Evolutionary conservation across 2,329 filamentous ascomycete species (phyloP).

Genomic region (Penicillium sp.): DNA sequence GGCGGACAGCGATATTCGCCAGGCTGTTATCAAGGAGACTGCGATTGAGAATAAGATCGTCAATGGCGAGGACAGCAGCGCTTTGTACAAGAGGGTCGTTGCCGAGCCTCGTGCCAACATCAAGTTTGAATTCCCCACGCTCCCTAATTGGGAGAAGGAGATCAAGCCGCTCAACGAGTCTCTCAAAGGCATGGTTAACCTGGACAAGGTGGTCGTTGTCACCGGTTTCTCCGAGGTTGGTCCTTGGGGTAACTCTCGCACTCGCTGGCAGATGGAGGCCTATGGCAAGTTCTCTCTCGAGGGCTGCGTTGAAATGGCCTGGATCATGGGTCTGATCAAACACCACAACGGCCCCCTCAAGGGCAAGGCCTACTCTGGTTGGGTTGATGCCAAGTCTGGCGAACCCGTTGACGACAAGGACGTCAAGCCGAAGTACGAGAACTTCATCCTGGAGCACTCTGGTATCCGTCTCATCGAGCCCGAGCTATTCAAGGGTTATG

Average conservation of each 20-base stretch:
- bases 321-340: constrained; percentile 99
- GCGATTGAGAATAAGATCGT: constrained; percentile 95
- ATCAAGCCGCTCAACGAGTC: constrained; percentile 81
- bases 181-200: constrained; percentile 96
- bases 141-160: constrained; percentile 89
- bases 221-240: constrained; percentile 81
- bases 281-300: constrained; percentile 95
- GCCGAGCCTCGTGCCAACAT: constrained; percentile 94
- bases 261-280: constrained; percentile 99
- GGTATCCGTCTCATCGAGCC: constrained; percentile 97
- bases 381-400: constrained; percentile 88
- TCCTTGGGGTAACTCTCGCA: constrained; percentile 97
- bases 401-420: constrained; percentile 98
- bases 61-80: constrained; percentile 88
- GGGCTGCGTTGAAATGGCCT: constrained; percentile 98
- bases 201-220: constrained; percentile 96
- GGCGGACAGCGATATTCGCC: constrained; percentile 88
- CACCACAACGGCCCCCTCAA: constrained; percentile 96
- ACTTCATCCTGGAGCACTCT: constrained; percentile 89
- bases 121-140: constrained; percentile 89
- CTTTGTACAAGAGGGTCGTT: constrained; percentile 88
- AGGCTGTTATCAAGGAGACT: constrained; percentile 91
- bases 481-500: constrained; percentile 92
- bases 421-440: constrained; percentile 95
- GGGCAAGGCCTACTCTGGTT: constrained; percentile 92